A percentile compares a stretch with the other conserved stretches of the same genome.
phyloP scores from a whole-genome alignment of 2,329 filamentous ascomycete genomes.

The Pyrenophora tritici-repentis region DNA sequence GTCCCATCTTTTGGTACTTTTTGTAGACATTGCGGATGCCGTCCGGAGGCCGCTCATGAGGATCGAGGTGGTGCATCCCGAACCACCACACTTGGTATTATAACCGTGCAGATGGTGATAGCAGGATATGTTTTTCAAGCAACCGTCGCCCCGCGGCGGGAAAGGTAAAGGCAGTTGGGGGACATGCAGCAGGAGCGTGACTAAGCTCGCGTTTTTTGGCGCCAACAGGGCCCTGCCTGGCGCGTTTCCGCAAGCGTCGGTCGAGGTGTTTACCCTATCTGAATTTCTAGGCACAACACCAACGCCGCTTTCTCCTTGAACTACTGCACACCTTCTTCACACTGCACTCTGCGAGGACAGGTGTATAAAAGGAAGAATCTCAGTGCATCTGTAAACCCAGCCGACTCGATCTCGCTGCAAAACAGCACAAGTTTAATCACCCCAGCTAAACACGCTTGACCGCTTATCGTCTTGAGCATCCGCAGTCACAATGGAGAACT shows the following conservation, averaged over 20 bases:
- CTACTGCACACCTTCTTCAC: conserved; percentile 12
- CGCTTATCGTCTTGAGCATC: conserved; percentile 28
- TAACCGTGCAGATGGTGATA: no score
- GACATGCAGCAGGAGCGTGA: not conserved
- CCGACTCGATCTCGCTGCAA: conserved; percentile 1
- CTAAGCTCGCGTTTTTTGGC: conserved; percentile 27
- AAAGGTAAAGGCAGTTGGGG: conserved; percentile 12
- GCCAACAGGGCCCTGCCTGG: not conserved
- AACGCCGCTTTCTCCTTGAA: conserved; percentile 12
- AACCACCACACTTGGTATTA: no score
- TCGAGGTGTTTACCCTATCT: conserved; percentile 28
- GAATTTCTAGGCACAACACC: conserved; percentile 32
- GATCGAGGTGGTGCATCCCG: conserved; percentile 60
- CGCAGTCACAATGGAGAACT: conserved; percentile 76
- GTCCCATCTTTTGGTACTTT: conserved; percentile 66
- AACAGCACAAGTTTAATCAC: not conserved
- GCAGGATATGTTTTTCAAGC: not conserved
- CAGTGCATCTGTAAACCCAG: not conserved
- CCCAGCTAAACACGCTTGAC: conserved; percentile 17
- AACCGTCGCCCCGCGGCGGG: not conserved
- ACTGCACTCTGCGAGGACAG: conserved; percentile 17
- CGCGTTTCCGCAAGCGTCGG: conserved; percentile 27
- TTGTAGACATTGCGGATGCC: conserved; percentile 76
- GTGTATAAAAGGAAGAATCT: conserved; percentile 8
- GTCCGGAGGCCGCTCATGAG: conserved; percentile 77